A percentile compares a stretch with the other conserved stretches of the same genome.
These are phyloP conservation scores for Aspergillus amoenus DNA, from an alignment of 2,329 filamentous ascomycete species.

Conservation along the genomic window DNA sequence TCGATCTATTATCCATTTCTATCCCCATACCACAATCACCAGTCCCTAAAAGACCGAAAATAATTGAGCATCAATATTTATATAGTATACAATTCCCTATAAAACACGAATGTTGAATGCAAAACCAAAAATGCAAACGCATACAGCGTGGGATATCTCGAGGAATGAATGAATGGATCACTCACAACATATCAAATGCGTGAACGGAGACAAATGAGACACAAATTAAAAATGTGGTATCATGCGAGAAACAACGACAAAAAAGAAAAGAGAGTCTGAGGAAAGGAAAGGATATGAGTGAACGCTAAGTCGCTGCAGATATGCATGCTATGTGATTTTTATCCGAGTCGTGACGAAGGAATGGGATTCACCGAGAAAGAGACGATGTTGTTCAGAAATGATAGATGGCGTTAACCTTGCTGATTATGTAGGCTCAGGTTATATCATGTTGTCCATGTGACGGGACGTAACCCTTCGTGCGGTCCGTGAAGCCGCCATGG, in stretches of 20 bases:
- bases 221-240: conserved; percentile 3
- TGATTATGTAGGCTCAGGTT: not conserved
- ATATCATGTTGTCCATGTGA: not conserved
- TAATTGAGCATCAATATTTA: not conserved
- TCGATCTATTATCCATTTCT: not conserved
- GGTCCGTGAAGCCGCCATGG: conserved; percentile 1
- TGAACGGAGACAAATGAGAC: not conserved
- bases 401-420: not conserved
- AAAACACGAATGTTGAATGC: not conserved
- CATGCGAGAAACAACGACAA: not conserved
- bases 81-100: not conserved
- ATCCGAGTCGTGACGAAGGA: conserved; percentile 15
- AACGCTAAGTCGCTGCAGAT: conserved; percentile 17
- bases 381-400: not conserved
- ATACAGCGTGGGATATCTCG: conserved; percentile 11
- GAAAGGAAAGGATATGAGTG: not conserved
- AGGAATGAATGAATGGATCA: not conserved
- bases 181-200: conserved; percentile 3
- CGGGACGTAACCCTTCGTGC: conserved; percentile 3
- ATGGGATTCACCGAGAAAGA: conserved; percentile 1
- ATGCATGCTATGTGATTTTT: conserved; percentile 16
- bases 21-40: not conserved
- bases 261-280: not conserved
- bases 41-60: not conserved
- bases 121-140: conserved; percentile 2